Percentiles rank a stretch among this genome's conserved stretches.
phyloP scores from a whole-genome alignment of 2,329 filamentous ascomycete species.

The Ophiocordyceps camponoti-leonardi region DNA sequence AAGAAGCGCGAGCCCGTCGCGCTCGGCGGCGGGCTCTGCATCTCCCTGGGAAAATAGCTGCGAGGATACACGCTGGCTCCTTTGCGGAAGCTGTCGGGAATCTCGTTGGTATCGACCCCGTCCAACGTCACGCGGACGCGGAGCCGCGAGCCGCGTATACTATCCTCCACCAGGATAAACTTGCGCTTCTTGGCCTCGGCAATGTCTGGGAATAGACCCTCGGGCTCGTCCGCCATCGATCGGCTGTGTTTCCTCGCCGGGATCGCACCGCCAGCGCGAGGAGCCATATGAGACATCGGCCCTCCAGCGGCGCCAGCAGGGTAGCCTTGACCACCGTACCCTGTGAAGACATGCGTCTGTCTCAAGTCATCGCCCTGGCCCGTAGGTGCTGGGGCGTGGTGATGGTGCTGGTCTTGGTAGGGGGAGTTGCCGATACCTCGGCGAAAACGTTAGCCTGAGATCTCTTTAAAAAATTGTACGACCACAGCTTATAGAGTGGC shows the following conservation, averaged over 20 bases:
- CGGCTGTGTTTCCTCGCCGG: constrained; percentile 17
- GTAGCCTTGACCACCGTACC: constrained; percentile 46
- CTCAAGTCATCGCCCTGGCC: constrained; percentile 47
- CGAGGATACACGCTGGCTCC: constrained; percentile 79
- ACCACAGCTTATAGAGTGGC: too few species aligned
- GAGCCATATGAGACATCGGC: constrained; percentile 45
- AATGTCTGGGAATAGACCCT: constrained; percentile 70
- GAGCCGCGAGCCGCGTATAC: constrained; percentile 61
- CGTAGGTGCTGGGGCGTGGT: constrained; percentile 39
- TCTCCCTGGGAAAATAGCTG: constrained; percentile 83
- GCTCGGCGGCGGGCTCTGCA: constrained; percentile 69
- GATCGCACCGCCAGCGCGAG: constrained; percentile 18
- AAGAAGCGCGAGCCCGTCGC: constrained; percentile 63
- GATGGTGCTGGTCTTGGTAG: constrained; percentile 52
- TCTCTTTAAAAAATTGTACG: too few species aligned
- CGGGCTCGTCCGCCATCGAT: constrained; percentile 39
- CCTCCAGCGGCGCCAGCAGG: constrained; percentile 29
- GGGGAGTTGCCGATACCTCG: constrained; percentile 41
- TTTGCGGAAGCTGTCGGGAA: constrained; percentile 88
- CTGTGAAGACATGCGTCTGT: constrained; percentile 56
- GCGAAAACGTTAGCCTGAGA: constrained; percentile 13
- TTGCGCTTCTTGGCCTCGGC: constrained; percentile 86
- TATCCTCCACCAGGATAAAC: constrained; percentile 90
- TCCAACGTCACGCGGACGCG: constrained; percentile 89
- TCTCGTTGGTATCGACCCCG: constrained; percentile 83